Base-by-base conservation (phyloP, 208 protist species). In the Crithidia brevicula region DNA sequence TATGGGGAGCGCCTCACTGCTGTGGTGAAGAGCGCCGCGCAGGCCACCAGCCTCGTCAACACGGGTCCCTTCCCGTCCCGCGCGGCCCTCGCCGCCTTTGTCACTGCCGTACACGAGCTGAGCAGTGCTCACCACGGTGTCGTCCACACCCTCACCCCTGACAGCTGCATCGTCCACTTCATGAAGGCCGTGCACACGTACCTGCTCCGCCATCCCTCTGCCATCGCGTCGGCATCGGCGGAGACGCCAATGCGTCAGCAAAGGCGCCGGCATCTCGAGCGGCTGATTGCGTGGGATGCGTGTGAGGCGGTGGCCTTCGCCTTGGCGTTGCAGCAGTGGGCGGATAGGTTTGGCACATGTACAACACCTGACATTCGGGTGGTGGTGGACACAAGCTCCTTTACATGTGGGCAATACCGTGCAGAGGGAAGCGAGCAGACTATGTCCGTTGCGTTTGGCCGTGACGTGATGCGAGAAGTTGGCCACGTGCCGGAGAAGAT, bases 361-460 rank as follows among this genome's bases (percentile, higher is more conserved):
- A 13, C 0, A 62, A 51, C 10, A 7, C 63, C 63, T 0, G 58
- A 74, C 61, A 45, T 74, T 34, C 33, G 38, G 16, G 36, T 18
- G 33, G 42, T 79, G 51, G 47, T 79, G 34, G 73, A 79, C 67
- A 74, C 67, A 27, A 60, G 28, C n/a, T 31, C 34, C 20, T 74
- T 79, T 40, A 43, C 36, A 9, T 67, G 54, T 49, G 56, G 73
- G 36, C 66, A 61, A 49, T 45, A 60, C 50, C 27, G 60, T 50
- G 31, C 51, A 28, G 20, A n/a, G 20, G 46, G 42, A 38, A 47
- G 40, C 46, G 53, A 58, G 51, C 67, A 66, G 52, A 72, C 45
- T 15, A 53, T 66, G 43, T 65, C 58, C 51, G 52, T 72, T 25
- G 62, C 66, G 10, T 50, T 63, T 13, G 73, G 77, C 50, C 73